Evolutionary conservation across 352 stramenopile species (phyloP).

Genomic region (Globisporangium cederbergense): DNA sequence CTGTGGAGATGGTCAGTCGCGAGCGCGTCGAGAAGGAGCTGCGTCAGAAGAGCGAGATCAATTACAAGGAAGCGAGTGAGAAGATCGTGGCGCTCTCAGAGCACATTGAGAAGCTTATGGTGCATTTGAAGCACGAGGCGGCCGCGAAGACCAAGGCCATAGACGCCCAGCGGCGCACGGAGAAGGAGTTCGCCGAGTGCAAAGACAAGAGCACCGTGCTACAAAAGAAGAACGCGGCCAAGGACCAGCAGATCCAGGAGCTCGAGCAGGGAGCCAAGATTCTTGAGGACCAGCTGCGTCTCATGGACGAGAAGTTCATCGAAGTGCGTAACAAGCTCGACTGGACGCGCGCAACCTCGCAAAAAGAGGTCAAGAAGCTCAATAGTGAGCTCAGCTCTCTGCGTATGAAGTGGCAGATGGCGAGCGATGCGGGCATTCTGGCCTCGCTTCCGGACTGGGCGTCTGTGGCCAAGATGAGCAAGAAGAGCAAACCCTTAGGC

Average conservation of each 20-base stretch:
- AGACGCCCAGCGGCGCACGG: conserved; percentile 64
- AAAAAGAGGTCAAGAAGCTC: conserved; percentile 82
- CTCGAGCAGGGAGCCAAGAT: conserved; percentile 92
- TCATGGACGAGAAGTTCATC: conserved; percentile 98
- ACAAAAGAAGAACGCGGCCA: conserved; percentile 75
- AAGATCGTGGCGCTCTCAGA: conserved; percentile 91
- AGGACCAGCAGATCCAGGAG: conserved; percentile 88
- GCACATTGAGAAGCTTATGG: conserved; percentile 97
- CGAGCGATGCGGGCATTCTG: conserved; percentile 50
- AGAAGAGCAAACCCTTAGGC: conserved; percentile 37
- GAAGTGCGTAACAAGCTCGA: conserved; percentile 95
- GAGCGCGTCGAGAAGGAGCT: conserved; percentile 88
- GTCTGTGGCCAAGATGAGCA: conserved; percentile 24
- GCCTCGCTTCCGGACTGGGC: conserved; percentile 47
- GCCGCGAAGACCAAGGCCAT: conserved; percentile 88
- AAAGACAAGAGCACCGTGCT: conserved; percentile 57
- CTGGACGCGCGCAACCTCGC: conserved; percentile 86
- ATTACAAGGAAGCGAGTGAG: conserved; percentile 63
- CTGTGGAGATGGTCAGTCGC: conserved; percentile 73
- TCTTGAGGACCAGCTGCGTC: conserved; percentile 92
- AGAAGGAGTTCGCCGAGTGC: conserved; percentile 78
- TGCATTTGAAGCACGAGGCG: conserved; percentile 95
- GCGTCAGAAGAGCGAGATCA: conserved; percentile 57
- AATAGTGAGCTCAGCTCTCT: conserved; percentile 52
- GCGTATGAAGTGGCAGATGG: conserved; percentile 76